Base-by-base conservation (phyloP, 495 filamentous ascomycete genomes). In the Echria macrotheca region DNA sequence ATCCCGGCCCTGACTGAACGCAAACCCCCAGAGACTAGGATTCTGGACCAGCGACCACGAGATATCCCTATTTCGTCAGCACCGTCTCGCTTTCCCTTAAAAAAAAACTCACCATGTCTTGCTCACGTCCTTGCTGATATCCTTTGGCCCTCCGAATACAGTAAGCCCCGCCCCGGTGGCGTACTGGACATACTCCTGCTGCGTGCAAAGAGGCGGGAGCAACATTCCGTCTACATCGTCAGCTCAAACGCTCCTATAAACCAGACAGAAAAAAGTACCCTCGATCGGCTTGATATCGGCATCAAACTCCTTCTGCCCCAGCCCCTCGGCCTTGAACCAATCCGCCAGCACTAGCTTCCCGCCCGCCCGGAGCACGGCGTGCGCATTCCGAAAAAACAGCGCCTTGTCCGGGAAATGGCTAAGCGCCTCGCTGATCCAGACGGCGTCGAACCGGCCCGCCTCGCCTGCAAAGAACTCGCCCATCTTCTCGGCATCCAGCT, bases 401-500 rank as follows among this genome's bases (percentile, higher is more conserved):
- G 66, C 66, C 59, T 80, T 81, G 23, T 77, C 64, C 0, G 78
- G 76, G 44, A 81, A 68, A 57, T 81, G 78, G 49, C 72, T 76
- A 53, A 81, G 66, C 12, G 77, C 78, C 57, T 81, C 78, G 6
- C 70, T 74, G 49, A 81, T 79, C 78, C 78, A 81, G 10, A 81
- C 73, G 35, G 68, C 67, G 46, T 81, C 76, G 45, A 81, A 80
- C 5, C 38, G 51, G 11, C 29, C 54, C 14, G 19, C 42, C 2
- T 59, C 55, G 1, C 47, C 50, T 5, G 57, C 58, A 49, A 79
- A 80, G 50, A 61, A 63, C 5, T 74, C 72, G 1, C 70, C 70
- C 74, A 81, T 78, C 50, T 63, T 77, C 69, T 81, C 77, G 18
- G 78, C 78, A 47, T 81, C 78, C 5, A 80, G 69, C 62, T 81